Evolutionary conservation across 495 filamentous ascomycete species (phyloP).

Genomic region (Podospora didyma): DNA sequence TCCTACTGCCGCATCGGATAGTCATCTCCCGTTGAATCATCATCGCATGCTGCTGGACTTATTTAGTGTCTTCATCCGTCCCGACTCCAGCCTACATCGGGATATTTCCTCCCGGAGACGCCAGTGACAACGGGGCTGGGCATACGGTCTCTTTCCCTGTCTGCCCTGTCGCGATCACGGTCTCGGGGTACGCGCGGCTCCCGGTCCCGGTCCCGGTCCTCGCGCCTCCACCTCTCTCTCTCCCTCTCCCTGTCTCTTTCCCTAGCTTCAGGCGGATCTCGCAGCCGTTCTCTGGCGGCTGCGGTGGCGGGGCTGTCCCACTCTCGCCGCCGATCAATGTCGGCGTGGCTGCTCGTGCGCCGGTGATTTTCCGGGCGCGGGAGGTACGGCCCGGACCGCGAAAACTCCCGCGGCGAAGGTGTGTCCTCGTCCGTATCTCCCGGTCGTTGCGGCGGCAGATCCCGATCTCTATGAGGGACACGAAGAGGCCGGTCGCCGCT

Average conservation of each 20-base stretch:
- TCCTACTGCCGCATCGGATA: too few species aligned
- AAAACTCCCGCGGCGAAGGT: conserved; percentile 7
- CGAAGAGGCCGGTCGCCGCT: conserved; percentile 11
- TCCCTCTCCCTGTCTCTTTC: conserved; percentile 17
- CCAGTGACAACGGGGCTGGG: conserved; percentile 33
- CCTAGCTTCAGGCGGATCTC: conserved; percentile 10
- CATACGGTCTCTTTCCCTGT: conserved; percentile 8
- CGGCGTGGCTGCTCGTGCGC: conserved; percentile 42
- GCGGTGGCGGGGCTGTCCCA: conserved; percentile 28
- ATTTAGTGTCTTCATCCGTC: neutral
- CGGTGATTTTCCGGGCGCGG: conserved; percentile 25
- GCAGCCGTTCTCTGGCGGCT: conserved; percentile 15
- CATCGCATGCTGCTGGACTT: too few species aligned
- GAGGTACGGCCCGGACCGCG: conserved; percentile 19
- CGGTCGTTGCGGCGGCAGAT: conserved; percentile 8
- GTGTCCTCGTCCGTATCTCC: conserved; percentile 8
- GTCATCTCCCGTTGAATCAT: too few species aligned
- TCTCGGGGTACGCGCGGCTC: neutral
- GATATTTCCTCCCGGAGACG: conserved; percentile 35
- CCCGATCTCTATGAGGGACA: neutral
- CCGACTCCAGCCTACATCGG: conserved; percentile 1
- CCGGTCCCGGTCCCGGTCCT: too few species aligned
- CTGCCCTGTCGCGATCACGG: conserved; percentile 5
- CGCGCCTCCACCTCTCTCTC: conserved; percentile 6
- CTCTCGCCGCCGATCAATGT: conserved; percentile 30